Conservation (phyloP, 1,139 yeast genomes). For the Magnusiomyces starmeri region DNA sequence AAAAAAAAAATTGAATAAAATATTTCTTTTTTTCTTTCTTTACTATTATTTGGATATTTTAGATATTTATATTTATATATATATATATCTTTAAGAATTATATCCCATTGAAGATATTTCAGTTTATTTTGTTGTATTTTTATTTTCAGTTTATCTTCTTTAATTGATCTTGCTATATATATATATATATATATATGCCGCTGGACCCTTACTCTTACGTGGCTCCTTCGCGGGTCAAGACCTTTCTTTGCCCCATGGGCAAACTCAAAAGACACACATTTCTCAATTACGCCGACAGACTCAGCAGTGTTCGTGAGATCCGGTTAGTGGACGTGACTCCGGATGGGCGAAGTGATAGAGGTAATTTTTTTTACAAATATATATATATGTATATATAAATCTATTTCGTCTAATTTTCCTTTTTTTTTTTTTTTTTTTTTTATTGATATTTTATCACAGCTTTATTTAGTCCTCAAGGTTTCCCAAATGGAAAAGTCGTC, state of each 20-base stretch:
- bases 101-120: background rate
- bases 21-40: too few species aligned
- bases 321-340: constrained; percentile 71
- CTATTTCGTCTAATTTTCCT: background rate
- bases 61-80: too few species aligned
- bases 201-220: constrained; percentile 40
- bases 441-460: constrained; percentile 16
- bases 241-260: constrained; percentile 66
- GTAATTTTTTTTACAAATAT: constrained; percentile 20
- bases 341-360: constrained; percentile 42
- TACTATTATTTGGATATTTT: too few species aligned
- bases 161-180: too few species aligned
- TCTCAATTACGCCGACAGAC: constrained; percentile 38
- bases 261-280: constrained; percentile 46
- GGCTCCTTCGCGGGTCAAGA: constrained; percentile 59
- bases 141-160: background rate
- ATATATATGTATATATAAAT: constrained; percentile 19
- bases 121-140: background rate
- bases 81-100: too few species aligned
- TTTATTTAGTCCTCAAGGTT: constrained; percentile 74
- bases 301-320: constrained; percentile 54
- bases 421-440: background rate
- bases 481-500: constrained; percentile 66
- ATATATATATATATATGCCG: too few species aligned
- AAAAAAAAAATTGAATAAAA: too few species aligned